phyloP scores from a whole-genome alignment of 2,329 filamentous ascomycete species.

The Diaporthe sp. region DNA sequence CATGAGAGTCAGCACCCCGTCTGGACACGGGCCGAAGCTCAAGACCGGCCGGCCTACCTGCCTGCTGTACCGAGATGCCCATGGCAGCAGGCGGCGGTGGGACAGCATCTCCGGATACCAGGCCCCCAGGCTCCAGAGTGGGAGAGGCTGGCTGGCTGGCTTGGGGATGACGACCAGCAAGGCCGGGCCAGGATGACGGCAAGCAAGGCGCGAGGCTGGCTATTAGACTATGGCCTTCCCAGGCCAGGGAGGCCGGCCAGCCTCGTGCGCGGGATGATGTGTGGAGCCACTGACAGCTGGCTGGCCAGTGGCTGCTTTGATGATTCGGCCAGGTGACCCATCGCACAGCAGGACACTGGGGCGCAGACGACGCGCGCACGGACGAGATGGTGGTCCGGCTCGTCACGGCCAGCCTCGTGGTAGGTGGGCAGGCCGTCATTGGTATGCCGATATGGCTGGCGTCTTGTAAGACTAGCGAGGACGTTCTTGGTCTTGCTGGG shows the following conservation, averaged over 20 bases:
- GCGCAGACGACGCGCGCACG: background rate
- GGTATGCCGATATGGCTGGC: no score
- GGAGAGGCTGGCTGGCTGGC: background rate
- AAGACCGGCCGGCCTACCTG: background rate
- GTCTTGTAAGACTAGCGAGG: no score
- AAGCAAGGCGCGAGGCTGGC: background rate
- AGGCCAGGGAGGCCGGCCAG: background rate
- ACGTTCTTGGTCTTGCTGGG: no score
- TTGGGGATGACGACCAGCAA: background rate
- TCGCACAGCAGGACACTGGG: background rate
- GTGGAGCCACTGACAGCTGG: background rate
- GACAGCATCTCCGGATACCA: no score
- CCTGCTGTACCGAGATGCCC: background rate
- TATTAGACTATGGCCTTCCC: background rate
- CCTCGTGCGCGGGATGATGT: constrained; percentile 2
- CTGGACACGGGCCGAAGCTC: background rate
- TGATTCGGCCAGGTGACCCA: background rate
- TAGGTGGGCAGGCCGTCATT: no score
- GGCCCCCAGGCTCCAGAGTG: background rate
- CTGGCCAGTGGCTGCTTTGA: background rate
- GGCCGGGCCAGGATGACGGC: background rate
- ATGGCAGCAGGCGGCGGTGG: no score
- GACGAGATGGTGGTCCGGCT: background rate
- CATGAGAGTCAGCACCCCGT: background rate
- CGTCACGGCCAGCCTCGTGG: no score